Evolutionary conservation across 2,329 filamentous ascomycete species (phyloP).

Genomic region (Huntiella bhutanensis): DNA sequence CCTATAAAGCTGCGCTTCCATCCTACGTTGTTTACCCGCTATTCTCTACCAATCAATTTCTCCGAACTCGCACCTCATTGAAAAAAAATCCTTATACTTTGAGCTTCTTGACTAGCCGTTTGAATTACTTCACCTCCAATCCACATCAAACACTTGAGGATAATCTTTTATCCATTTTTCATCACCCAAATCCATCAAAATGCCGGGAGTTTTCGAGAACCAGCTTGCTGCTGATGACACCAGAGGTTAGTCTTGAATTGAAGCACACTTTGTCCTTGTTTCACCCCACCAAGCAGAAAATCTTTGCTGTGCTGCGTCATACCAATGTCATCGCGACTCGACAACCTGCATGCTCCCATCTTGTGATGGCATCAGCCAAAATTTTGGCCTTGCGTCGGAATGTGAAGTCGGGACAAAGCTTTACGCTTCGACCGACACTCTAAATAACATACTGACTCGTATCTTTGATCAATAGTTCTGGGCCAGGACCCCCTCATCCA

Average conservation of each 20-base stretch:
- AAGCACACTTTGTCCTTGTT: neutral
- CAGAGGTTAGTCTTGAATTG: slow-evolving; percentile 18
- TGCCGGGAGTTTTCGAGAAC: slow-evolving; percentile 20
- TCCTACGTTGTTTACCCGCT: slow-evolving; percentile 9
- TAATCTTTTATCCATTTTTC: slow-evolving; percentile 9
- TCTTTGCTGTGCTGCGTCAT: neutral
- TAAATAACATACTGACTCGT: neutral
- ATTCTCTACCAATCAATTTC: slow-evolving; percentile 1
- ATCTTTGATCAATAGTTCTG: slow-evolving; percentile 33
- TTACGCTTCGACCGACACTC: neutral
- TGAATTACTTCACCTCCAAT: neutral
- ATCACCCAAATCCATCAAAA: slow-evolving; percentile 13
- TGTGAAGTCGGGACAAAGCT: neutral
- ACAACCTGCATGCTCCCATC: neutral
- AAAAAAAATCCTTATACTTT: neutral
- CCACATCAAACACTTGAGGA: neutral
- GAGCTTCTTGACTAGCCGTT: neutral
- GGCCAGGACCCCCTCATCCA: slow-evolving; percentile 88
- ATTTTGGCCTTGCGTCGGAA: neutral
- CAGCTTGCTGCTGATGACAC: slow-evolving; percentile 20
- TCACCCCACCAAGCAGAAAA: too few species aligned
- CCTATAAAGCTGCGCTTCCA: slow-evolving; percentile 9
- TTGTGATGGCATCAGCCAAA: neutral
- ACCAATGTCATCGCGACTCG: neutral
- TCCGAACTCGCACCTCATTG: slow-evolving; percentile 2